These are phyloP conservation scores for Alternaria tenuissima DNA, from an alignment of 2,329 filamentous ascomycete species.

Conservation along the genomic window DNA sequence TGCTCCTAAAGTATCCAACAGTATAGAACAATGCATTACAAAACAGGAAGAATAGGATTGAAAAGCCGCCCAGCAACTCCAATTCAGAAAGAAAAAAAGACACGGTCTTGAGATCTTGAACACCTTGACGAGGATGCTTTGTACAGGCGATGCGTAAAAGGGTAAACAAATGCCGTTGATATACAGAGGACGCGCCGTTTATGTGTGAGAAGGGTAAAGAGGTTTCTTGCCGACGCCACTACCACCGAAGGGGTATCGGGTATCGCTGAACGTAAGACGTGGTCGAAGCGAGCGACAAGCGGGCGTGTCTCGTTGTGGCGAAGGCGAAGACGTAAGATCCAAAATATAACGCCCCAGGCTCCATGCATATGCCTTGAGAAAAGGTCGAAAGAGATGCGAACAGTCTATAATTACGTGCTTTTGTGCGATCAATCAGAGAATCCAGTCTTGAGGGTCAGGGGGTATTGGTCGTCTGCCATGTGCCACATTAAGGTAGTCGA, in stretches of 20 bases:
- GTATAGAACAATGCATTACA: slow-evolving; percentile 5
- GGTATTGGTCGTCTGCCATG: slow-evolving; percentile 42
- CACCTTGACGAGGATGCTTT: slow-evolving; percentile 15
- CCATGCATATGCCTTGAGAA: slow-evolving; percentile 35
- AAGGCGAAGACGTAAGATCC: slow-evolving; percentile 16
- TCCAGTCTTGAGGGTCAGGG: slow-evolving; percentile 26
- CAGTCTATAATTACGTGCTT: slow-evolving; percentile 44
- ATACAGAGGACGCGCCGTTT: slow-evolving; percentile 5
- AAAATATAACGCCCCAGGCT: slow-evolving; percentile 28
- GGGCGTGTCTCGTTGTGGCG: not conserved
- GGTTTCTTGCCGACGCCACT: slow-evolving; percentile 2
- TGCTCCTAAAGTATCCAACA: slow-evolving; percentile 1
- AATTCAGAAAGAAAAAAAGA: not conserved
- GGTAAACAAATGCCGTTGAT: slow-evolving; percentile 20
- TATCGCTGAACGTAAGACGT: slow-evolving; percentile 6
- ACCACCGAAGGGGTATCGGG: not conserved
- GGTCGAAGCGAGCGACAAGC: slow-evolving; percentile 1
- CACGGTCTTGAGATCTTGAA: slow-evolving; percentile 1
- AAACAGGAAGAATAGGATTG: not conserved
- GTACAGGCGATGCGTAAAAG: slow-evolving; percentile 35
- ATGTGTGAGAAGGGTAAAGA: slow-evolving; percentile 21
- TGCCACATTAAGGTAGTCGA: slow-evolving; percentile 37
- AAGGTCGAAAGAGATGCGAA: slow-evolving; percentile 19
- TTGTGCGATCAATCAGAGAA: slow-evolving; percentile 28
- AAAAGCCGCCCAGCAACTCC: slow-evolving; percentile 3